Evolutionary conservation across 2,329 filamentous ascomycete genomes (phyloP).

Genomic region (Tolypocladium endophyticum): DNA sequence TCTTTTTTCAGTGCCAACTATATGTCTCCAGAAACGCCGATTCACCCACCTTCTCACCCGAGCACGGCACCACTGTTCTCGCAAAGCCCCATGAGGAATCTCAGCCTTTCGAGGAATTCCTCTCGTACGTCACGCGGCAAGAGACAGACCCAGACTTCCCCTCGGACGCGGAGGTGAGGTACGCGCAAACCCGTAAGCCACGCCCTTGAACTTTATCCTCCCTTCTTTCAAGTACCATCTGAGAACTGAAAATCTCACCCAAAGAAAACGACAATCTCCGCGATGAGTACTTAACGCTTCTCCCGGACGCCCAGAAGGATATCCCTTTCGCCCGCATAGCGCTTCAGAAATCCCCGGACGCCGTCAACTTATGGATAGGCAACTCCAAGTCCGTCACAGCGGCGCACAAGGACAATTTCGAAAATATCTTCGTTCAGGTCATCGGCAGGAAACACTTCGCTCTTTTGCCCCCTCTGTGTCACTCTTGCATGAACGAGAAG

Average conservation of each 20-base stretch:
- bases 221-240: background rate
- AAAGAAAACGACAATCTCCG: conserved; percentile 72
- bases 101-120: conserved; percentile 51
- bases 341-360: conserved; percentile 55
- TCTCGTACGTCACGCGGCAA: conserved; percentile 50
- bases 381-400: conserved; percentile 60
- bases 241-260: background rate
- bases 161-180: conserved; percentile 42
- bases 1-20: background rate
- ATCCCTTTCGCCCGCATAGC: conserved; percentile 67
- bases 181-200: conserved; percentile 61
- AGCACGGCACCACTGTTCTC: conserved; percentile 34
- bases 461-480: conserved; percentile 60
- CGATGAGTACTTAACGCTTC: conserved; percentile 57
- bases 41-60: conserved; percentile 18
- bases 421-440: conserved; percentile 75
- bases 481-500: conserved; percentile 58
- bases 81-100: conserved; percentile 63
- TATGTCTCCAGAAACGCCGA: conserved; percentile 22
- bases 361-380: conserved; percentile 76
- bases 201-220: background rate
- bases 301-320: conserved; percentile 48
- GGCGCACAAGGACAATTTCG: conserved; percentile 74
- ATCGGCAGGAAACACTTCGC: conserved; percentile 65
- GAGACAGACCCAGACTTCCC: conserved; percentile 30